Percentiles rank a stretch among this genome's conserved stretches.
Conservation (phyloP, 768 basidiomycete species). For the Pulveroboletus sp. region DNA sequence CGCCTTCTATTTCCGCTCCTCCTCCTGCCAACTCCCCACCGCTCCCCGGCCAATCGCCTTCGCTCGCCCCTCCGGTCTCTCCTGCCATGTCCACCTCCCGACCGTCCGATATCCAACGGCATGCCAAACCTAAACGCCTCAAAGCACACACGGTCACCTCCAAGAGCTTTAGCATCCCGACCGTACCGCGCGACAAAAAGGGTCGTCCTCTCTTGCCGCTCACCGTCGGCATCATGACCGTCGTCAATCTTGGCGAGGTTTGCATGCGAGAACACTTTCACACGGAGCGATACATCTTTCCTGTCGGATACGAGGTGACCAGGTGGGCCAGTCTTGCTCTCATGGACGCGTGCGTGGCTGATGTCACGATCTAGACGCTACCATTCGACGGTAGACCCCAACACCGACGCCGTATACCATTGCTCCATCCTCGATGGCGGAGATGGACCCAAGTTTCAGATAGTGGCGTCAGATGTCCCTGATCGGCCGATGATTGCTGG, state of each 20-base stretch:
- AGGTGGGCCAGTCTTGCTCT: slow-evolving; percentile 41
- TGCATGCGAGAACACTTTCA: slow-evolving; percentile 83
- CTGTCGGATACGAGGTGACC: slow-evolving; percentile 80
- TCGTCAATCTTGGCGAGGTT: slow-evolving; percentile 67
- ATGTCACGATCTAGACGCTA: slow-evolving; percentile 52
- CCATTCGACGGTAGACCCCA: slow-evolving; percentile 67
- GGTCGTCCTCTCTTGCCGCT: slow-evolving; percentile 71
- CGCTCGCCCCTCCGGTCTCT: slow-evolving; percentile 6
- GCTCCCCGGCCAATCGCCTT: slow-evolving; percentile 19
- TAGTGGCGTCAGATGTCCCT: slow-evolving; percentile 66
- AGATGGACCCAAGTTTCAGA: slow-evolving; percentile 82
- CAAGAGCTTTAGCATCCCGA: slow-evolving; percentile 72
- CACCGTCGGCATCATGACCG: slow-evolving; percentile 84
- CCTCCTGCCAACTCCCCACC: slow-evolving; percentile 19
- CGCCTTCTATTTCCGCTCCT: slow-evolving; percentile 13
- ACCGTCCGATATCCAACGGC: slow-evolving; percentile 32
- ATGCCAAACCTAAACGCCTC: slow-evolving; percentile 68
- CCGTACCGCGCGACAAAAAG: slow-evolving; percentile 69
- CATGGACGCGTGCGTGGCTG: not conserved
- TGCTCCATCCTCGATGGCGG: slow-evolving; percentile 84
- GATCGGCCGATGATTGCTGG: slow-evolving; percentile 73
- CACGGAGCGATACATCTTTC: slow-evolving; percentile 85
- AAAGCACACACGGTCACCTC: slow-evolving; percentile 80
- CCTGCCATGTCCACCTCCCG: slow-evolving; percentile 21
- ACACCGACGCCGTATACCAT: slow-evolving; percentile 64